Evolutionary conservation across 129 eudicot genomes (phyloP), one percentile per base, ranked within the genome.

Genomic region (Sambucus nigra): DNA sequence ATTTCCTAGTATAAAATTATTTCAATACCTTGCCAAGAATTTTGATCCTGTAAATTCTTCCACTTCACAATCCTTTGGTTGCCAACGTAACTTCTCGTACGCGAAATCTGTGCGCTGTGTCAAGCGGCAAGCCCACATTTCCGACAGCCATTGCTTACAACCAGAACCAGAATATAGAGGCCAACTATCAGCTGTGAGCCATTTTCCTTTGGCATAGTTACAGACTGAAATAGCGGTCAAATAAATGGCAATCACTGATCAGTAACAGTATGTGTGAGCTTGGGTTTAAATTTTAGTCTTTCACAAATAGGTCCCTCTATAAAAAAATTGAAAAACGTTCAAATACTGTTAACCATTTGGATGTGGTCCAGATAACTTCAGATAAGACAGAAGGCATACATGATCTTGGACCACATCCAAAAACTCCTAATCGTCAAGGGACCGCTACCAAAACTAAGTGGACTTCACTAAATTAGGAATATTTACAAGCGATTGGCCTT

Each of bases 61-160:
- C 80, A 82, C 74, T 47, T 64, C 73, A 65, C 98, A 91, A 61
- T 85, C 82, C 61, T 85, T 71, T 53, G 98, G 98, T 33, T 69
- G 80, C 98, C 98, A 91, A 42, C 79, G 81, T 54, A 85, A 69
- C 67, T 82, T 76, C 70, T 91, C 98, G 19, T 76, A 91, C 16
- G 66, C 88, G 60, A 91, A 91, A 74, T 85, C 95, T 20, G 73
- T 76, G 7, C 98, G 86, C 48, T 85, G 93, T 0, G 86, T 85
- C 65, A 85, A 50, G 61, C 89, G 93, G 41, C 98, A 91, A 45
- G 95, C 88, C 98, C 98, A 91, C 98, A 85, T 91, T 20, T 73
- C 69, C 14, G 98, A 85, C 65, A 91, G 65, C 98, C 98, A 91
- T 56, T 72, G 80, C 64, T 82, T 82, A 68, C 98, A 91, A 23